phyloP scores from a whole-genome alignment of 2,329 filamentous ascomycete species.

The Trichoderma arundinaceum region DNA sequence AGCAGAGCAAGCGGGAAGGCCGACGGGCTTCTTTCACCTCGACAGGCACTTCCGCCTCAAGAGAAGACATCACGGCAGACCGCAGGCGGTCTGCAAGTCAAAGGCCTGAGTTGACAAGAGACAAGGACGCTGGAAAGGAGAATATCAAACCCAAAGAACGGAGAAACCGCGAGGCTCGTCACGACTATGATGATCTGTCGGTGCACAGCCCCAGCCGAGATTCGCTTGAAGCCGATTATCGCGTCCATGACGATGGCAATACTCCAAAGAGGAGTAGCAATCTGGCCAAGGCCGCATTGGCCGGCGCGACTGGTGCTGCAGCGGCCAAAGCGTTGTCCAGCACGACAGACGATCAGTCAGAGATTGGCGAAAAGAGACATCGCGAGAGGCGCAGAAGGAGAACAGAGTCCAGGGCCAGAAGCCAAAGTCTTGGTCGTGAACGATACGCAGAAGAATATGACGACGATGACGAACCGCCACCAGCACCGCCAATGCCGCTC shows the following conservation, averaged over 20 bases:
- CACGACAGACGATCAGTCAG: slow-evolving; percentile 48
- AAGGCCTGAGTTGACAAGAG: slow-evolving; percentile 57
- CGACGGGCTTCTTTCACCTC: slow-evolving; percentile 69
- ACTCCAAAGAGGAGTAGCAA: slow-evolving; percentile 55
- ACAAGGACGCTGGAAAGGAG: slow-evolving; percentile 62
- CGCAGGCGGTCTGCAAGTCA: slow-evolving; percentile 67
- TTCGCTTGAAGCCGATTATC: slow-evolving; percentile 50
- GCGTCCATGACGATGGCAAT: slow-evolving; percentile 45
- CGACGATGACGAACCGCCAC: slow-evolving; percentile 61
- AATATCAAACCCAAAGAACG: slow-evolving; percentile 52
- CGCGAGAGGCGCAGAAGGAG: slow-evolving; percentile 58
- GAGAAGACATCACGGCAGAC: slow-evolving; percentile 63
- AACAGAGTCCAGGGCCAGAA: slow-evolving; percentile 54
- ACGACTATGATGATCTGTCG: slow-evolving; percentile 59
- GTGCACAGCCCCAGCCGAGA: slow-evolving; percentile 56
- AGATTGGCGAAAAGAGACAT: slow-evolving; percentile 57
- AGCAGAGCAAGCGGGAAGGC: slow-evolving; percentile 78
- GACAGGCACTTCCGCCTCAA: slow-evolving; percentile 60
- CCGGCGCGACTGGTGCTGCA: slow-evolving; percentile 51
- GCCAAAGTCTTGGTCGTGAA: slow-evolving; percentile 52
- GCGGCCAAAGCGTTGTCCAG: slow-evolving; percentile 44
- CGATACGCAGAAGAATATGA: slow-evolving; percentile 58
- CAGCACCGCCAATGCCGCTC: slow-evolving; percentile 79
- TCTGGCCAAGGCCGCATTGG: slow-evolving; percentile 52
- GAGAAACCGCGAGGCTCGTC: slow-evolving; percentile 60